phyloP scores from a whole-genome alignment of 2,329 filamentous ascomycete species.

The Colletotrichum sp. region DNA sequence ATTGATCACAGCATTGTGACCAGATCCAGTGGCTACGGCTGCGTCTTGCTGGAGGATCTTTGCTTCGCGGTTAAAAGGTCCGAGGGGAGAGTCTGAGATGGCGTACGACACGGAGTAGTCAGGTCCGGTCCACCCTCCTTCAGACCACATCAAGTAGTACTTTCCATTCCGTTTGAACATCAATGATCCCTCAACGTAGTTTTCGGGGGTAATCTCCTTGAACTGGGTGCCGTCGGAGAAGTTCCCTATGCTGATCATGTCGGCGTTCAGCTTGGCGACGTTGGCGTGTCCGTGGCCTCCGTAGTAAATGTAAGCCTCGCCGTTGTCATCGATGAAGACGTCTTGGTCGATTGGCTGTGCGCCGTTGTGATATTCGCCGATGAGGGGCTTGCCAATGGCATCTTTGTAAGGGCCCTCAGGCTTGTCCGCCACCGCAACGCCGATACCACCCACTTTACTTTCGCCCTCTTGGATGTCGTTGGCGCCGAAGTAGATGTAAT shows the following conservation, averaged over 20 bases:
- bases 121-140: conserved; percentile 32
- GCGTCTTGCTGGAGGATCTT: conserved; percentile 47
- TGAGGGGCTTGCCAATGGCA: conserved; percentile 54
- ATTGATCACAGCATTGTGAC: conserved; percentile 49
- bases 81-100: conserved; percentile 37
- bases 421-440: conserved; percentile 59
- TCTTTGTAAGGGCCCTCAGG: conserved; percentile 66
- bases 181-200: conserved; percentile 44
- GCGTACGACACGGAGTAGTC: conserved; percentile 53
- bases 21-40: conserved; percentile 45
- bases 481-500: conserved; percentile 67
- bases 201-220: conserved; percentile 45
- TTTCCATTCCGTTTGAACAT: conserved; percentile 35
- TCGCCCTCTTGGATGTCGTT: conserved; percentile 52
- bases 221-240: conserved; percentile 45
- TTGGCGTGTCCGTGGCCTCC: conserved; percentile 49
- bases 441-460: conserved; percentile 62
- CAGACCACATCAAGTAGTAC: conserved; percentile 49
- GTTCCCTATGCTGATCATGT: conserved; percentile 48
- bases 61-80: conserved; percentile 49
- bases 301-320: conserved; percentile 66
- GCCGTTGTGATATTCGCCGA: conserved; percentile 42
- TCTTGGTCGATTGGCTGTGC: conserved; percentile 64
- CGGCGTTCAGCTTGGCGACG: conserved; percentile 47
- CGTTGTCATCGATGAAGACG: conserved; percentile 61